phyloP scores from a whole-genome alignment of 345 rosid species.

The Hibiscus trionum region DNA sequence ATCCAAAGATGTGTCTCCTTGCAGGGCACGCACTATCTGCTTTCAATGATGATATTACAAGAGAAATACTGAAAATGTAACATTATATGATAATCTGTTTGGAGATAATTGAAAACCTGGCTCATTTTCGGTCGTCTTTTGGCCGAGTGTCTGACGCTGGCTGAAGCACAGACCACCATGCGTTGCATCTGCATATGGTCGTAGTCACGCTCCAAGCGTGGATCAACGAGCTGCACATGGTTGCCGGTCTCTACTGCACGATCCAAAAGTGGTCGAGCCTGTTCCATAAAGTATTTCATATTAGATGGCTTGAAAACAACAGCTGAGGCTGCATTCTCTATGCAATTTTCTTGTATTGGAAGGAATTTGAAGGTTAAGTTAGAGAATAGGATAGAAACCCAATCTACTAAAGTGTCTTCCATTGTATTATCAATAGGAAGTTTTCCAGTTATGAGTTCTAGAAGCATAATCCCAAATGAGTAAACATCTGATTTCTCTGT shows the following conservation, averaged over 20 bases:
- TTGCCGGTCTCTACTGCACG: slow-evolving; percentile 43
- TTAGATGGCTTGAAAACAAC: background rate
- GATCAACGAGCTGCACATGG: slow-evolving; percentile 44
- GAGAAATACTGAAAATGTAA: background rate
- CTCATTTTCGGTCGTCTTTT: slow-evolving; percentile 92
- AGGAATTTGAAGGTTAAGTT: background rate
- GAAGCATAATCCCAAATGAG: slow-evolving; percentile 88
- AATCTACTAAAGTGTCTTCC: slow-evolving; percentile 92
- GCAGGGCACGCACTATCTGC: slow-evolving; percentile 83
- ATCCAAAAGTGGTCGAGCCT: slow-evolving; percentile 70
- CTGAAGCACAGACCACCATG: slow-evolving; percentile 75
- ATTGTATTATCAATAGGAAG: slow-evolving; percentile 56
- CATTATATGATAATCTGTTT: background rate
- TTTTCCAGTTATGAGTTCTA: slow-evolving; percentile 79
- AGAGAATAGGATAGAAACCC: slow-evolving; percentile 38
- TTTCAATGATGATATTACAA: background rate
- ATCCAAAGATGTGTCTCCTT: slow-evolving; percentile 77
- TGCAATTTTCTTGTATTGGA: no score
- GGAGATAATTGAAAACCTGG: slow-evolving; percentile 39
- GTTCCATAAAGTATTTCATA: background rate
- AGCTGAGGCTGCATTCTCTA: background rate
- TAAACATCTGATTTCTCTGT: slow-evolving; percentile 93
- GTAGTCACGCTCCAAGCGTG: slow-evolving; percentile 48
- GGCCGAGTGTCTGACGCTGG: slow-evolving; percentile 84
- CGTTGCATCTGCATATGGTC: slow-evolving; percentile 55